Evolutionary conservation across 2,329 filamentous ascomycete genomes (phyloP).

Genomic region (Ophidiomyces ophidiicola): DNA sequence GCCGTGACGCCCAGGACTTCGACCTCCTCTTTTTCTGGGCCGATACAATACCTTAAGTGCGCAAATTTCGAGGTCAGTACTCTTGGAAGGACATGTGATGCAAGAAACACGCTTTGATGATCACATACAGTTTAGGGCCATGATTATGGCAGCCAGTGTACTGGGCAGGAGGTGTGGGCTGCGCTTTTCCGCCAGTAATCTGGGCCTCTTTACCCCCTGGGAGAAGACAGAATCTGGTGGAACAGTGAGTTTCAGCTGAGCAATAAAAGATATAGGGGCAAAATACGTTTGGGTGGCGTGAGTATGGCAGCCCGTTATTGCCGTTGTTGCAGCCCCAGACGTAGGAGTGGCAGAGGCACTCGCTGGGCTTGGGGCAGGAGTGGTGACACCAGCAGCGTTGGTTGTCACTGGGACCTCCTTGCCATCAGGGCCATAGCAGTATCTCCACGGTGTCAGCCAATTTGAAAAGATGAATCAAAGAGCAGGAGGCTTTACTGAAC

Average conservation of each 20-base stretch:
- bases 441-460: slow-evolving; percentile 11
- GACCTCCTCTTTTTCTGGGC: slow-evolving; percentile 49
- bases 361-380: slow-evolving; percentile 15
- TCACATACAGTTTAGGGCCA: slow-evolving; percentile 41
- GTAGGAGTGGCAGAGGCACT: slow-evolving; percentile 22
- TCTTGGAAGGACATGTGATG: not conserved
- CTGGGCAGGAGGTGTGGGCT: slow-evolving; percentile 44
- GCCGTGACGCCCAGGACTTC: slow-evolving; percentile 36
- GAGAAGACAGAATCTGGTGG: slow-evolving; percentile 26
- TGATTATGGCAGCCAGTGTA: slow-evolving; percentile 57
- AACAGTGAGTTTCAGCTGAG: slow-evolving; percentile 1
- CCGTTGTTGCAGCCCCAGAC: slow-evolving; percentile 29
- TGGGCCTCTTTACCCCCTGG: slow-evolving; percentile 28
- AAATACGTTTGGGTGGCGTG: slow-evolving; percentile 35
- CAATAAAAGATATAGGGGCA: not conserved
- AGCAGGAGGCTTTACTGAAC: slow-evolving; percentile 19
- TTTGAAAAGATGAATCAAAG: not conserved
- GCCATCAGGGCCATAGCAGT: slow-evolving; percentile 23
- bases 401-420: slow-evolving; percentile 20
- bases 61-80: slow-evolving; percentile 8
- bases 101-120: not conserved
- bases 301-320: slow-evolving; percentile 43
- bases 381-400: slow-evolving; percentile 15
- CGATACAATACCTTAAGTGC: slow-evolving; percentile 47
- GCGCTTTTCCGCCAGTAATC: slow-evolving; percentile 38